A percentile compares a stretch with the other conserved stretches of the same genome.
Evolutionary conservation across 2,329 filamentous ascomycete genomes (phyloP).

Genomic region (Eurotiales sp.): DNA sequence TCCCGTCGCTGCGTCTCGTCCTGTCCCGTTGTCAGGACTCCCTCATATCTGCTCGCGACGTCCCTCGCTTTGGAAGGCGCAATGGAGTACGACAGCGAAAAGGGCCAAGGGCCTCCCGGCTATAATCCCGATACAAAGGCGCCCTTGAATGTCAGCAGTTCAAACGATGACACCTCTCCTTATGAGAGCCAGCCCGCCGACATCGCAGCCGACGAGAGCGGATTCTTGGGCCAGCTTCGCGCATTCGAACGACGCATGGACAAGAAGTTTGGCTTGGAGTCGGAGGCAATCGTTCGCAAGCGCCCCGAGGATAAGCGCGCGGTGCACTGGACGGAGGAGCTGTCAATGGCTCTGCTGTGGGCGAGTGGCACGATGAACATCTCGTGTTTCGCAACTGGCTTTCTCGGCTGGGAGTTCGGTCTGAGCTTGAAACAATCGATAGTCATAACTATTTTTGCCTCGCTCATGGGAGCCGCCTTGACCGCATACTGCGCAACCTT

Average conservation of each 20-base stretch:
- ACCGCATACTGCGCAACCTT: conserved; percentile 51
- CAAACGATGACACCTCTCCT: too few species aligned
- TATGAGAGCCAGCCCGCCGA: too few species aligned
- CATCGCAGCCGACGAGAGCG: conserved; percentile 13
- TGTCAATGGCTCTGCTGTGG: conserved; percentile 53
- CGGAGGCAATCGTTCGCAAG: conserved; percentile 46
- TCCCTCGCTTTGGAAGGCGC: too few species aligned
- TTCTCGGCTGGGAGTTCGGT: conserved; percentile 50
- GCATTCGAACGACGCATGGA: conserved; percentile 45
- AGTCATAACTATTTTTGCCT: conserved; percentile 45
- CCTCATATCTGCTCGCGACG: too few species aligned
- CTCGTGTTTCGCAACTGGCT: conserved; percentile 51
- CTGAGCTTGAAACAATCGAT: conserved; percentile 45
- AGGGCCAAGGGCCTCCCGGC: too few species aligned
- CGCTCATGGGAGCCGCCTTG: conserved; percentile 42
- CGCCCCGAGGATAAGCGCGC: conserved; percentile 40
- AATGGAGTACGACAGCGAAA: too few species aligned
- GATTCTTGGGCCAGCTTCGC: conserved; percentile 27
- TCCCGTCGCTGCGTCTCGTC: too few species aligned
- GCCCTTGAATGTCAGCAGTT: too few species aligned
- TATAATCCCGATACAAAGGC: too few species aligned
- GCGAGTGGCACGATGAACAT: conserved; percentile 51
- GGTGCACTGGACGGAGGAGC: conserved; percentile 36
- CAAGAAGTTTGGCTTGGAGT: conserved; percentile 47
- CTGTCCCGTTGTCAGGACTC: too few species aligned